phyloP scores from a whole-genome alignment of 2,329 filamentous ascomycete species.

The Neonectria faginata region DNA sequence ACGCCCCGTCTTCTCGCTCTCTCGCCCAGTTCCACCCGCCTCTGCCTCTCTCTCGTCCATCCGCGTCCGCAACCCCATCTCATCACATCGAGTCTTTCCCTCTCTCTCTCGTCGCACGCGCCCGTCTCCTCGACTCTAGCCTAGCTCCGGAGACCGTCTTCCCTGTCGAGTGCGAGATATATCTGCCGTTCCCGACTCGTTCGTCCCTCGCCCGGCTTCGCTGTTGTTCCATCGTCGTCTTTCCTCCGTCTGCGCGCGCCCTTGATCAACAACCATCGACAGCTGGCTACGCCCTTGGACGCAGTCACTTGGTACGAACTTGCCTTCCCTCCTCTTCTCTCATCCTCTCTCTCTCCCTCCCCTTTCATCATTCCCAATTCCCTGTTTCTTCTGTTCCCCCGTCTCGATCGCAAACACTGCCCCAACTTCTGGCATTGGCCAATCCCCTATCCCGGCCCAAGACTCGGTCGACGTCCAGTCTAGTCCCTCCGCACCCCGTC shows the following conservation, averaged over 20 bases:
- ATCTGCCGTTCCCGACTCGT: constrained; percentile 27
- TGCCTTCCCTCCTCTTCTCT: constrained; percentile 29
- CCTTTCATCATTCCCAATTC: constrained; percentile 12
- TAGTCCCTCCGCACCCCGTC: constrained; percentile 30
- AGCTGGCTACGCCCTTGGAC: constrained; percentile 32
- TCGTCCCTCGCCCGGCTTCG: constrained; percentile 30
- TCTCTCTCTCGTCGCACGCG: constrained; percentile 20
- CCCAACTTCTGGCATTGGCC: constrained; percentile 36
- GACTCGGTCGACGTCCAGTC: constrained; percentile 40
- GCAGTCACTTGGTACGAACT: constrained; percentile 41
- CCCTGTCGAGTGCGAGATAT: constrained; percentile 30
- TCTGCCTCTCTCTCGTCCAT: constrained; percentile 34
- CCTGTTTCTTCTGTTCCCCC: constrained; percentile 18
- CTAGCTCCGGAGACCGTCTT: constrained; percentile 7
- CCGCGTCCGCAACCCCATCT: constrained; percentile 28
- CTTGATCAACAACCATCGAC: constrained; percentile 31
- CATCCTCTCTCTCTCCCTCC: constrained; percentile 20
- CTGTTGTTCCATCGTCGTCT: constrained; percentile 29
- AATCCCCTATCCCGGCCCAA: constrained; percentile 36
- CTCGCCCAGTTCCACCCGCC: constrained; percentile 43
- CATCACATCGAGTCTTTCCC: constrained; percentile 28
- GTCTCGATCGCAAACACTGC: constrained; percentile 23
- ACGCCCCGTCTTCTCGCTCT: constrained; percentile 40
- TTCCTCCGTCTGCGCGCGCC: constrained; percentile 29
- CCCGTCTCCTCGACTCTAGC: constrained; percentile 16